A percentile compares a stretch with the other conserved stretches of the same genome.
Conservation (phyloP, 2,329 filamentous ascomycete species). For the Diaporthe sp. region DNA sequence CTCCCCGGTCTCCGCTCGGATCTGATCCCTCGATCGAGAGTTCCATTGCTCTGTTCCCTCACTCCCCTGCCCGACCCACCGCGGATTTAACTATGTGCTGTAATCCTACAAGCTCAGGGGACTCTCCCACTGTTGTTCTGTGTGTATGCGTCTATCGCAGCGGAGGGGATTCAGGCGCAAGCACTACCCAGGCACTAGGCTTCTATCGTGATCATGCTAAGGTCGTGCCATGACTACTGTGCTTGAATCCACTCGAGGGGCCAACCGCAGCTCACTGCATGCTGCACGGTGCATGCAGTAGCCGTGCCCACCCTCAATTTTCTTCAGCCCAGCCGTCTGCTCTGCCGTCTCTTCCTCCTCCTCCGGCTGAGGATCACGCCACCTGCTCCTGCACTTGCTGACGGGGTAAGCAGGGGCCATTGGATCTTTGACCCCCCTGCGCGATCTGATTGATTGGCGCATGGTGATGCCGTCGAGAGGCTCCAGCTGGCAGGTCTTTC, state of each 20-base stretch:
- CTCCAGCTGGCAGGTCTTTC: neutral
- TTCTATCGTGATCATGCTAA: neutral
- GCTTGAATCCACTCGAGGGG: neutral
- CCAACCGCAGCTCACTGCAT: neutral
- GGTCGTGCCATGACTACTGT: neutral
- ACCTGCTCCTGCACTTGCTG: neutral
- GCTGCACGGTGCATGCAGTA: neutral
- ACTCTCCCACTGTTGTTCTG: neutral
- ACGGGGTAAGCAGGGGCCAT: neutral
- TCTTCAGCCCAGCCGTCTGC: neutral
- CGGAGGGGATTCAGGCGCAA: neutral
- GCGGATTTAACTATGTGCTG: neutral
- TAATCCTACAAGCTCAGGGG: too few relatives aligned
- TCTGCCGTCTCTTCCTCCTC: neutral
- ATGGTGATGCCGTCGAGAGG: neutral
- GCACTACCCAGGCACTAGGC: neutral
- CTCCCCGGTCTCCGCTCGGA: constrained; percentile 17
- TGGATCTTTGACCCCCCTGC: neutral
- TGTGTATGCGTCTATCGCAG: neutral
- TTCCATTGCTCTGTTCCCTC: constrained; percentile 13
- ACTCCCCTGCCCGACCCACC: constrained; percentile 4
- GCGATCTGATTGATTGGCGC: neutral
- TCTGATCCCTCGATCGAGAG: constrained; percentile 24
- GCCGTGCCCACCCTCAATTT: neutral
- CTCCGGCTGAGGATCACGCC: constrained; percentile 11